These are phyloP conservation scores for Anaeramoeba flamelloides DNA, from an alignment of 78 protist genomes.

Conservation along the genomic window DNA sequence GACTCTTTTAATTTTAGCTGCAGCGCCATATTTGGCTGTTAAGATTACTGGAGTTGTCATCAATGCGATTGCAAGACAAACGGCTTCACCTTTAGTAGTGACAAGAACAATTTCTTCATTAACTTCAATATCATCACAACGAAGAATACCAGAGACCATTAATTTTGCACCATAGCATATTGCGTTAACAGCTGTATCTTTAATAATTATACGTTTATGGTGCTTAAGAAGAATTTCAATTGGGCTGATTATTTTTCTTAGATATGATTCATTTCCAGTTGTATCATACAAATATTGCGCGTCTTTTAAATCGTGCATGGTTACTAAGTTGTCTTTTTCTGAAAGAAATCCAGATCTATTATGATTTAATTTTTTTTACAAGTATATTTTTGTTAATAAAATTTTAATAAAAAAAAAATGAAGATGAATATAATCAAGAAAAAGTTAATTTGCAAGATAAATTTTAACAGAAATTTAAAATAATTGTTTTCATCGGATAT, in stretches of 20 bases:
- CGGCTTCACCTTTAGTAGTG: conserved; percentile 98
- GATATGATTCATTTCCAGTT: conserved; percentile 30
- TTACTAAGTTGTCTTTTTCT: conserved; percentile 70
- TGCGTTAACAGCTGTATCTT: conserved; percentile 97
- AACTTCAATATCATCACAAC: conserved; percentile 79
- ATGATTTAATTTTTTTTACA: too few species aligned
- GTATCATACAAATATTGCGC: conserved; percentile 83
- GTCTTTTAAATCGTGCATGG: conserved; percentile 98
- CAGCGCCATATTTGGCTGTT: conserved; percentile 89
- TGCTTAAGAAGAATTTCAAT: conserved; percentile 73
- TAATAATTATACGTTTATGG: conserved; percentile 88
- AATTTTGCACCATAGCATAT: conserved; percentile 96
- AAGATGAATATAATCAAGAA: too few species aligned
- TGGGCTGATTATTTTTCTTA: conserved; percentile 77
- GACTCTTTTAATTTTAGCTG: conserved; percentile 97
- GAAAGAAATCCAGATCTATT: conserved; percentile 58
- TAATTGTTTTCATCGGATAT: too few species aligned
- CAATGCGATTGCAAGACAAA: conserved; percentile 92
- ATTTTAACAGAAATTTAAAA: too few species aligned
- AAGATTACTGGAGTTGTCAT: conserved; percentile 88
- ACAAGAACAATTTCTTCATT: conserved; percentile 89
- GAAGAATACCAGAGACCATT: conserved; percentile 93
- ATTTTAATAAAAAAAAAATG: too few species aligned
- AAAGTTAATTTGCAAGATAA: too few species aligned
- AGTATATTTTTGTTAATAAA: too few species aligned